Percentiles rank a stretch among this genome's conserved stretches.
phyloP scores from a whole-genome alignment of 345 rosid species.

The Bruguiera sexangula region DNA sequence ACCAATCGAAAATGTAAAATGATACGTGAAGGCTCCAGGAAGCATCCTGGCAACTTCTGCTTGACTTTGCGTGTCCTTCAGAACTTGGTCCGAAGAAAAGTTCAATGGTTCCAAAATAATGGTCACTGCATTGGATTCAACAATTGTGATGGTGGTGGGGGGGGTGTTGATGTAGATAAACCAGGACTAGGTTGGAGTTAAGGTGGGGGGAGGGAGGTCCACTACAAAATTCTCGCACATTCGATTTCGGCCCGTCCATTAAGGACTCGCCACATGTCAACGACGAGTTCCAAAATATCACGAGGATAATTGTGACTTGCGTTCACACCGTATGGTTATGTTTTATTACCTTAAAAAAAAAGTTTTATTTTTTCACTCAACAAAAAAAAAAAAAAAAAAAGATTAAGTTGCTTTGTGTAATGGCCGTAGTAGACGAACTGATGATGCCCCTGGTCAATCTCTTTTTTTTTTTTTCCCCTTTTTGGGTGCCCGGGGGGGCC shows the following conservation, averaged over 20 bases:
- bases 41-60: not conserved
- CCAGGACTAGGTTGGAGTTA: not conserved
- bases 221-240: not conserved
- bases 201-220: not conserved
- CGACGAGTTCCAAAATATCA: not conserved
- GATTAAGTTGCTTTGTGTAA: too few species aligned
- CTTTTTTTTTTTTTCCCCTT: too few species aligned
- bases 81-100: not conserved
- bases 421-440: too few species aligned
- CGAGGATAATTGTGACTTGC: not conserved
- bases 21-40: conserved; percentile 7
- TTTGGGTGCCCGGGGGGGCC: too few species aligned
- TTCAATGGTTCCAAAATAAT: not conserved
- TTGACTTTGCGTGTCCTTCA: conserved; percentile 3
- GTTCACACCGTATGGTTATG: too few species aligned
- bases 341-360: too few species aligned
- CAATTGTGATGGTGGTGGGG: not conserved
- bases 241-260: not conserved
- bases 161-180: not conserved
- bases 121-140: too few species aligned
- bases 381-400: too few species aligned
- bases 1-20: too few species aligned
- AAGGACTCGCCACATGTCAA: not conserved
- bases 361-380: too few species aligned
- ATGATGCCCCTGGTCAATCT: too few species aligned